These are phyloP conservation scores for Salix udensis DNA, from an alignment of 345 rosid genomes.

Conservation along the genomic window DNA sequence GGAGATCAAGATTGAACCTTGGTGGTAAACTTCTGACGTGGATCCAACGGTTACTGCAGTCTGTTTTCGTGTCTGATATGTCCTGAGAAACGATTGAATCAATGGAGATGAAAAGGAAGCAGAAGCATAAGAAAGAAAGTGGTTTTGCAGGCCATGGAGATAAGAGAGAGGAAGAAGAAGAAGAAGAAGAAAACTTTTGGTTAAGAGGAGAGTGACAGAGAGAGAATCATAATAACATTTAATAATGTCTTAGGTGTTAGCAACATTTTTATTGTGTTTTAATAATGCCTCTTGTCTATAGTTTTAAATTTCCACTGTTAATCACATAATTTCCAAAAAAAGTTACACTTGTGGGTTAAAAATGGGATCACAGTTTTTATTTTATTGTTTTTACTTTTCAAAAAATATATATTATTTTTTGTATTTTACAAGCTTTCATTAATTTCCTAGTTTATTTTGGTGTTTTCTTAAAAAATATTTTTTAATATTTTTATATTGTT, in stretches of 20 bases:
- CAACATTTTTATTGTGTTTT: background rate
- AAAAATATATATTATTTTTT: too few species aligned
- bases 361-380: too few species aligned
- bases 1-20: constrained; percentile 82
- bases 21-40: constrained; percentile 73
- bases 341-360: too few species aligned
- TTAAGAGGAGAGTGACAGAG: background rate
- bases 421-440: too few species aligned
- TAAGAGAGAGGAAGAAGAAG: background rate
- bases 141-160: constrained; percentile 15
- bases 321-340: too few species aligned
- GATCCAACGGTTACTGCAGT: constrained; percentile 80
- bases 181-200: background rate
- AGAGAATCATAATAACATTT: background rate
- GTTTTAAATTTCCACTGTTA: too few species aligned
- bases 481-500: too few species aligned
- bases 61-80: background rate
- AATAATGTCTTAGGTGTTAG: background rate
- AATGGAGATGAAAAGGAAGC: constrained; percentile 6
- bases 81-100: background rate
- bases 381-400: too few species aligned
- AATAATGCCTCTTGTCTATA: background rate
- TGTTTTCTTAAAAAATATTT: too few species aligned
- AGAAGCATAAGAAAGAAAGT: background rate
- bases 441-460: too few species aligned